phyloP scores from a whole-genome alignment of 768 basidiomycete species.

The Boletus rex-veris region DNA sequence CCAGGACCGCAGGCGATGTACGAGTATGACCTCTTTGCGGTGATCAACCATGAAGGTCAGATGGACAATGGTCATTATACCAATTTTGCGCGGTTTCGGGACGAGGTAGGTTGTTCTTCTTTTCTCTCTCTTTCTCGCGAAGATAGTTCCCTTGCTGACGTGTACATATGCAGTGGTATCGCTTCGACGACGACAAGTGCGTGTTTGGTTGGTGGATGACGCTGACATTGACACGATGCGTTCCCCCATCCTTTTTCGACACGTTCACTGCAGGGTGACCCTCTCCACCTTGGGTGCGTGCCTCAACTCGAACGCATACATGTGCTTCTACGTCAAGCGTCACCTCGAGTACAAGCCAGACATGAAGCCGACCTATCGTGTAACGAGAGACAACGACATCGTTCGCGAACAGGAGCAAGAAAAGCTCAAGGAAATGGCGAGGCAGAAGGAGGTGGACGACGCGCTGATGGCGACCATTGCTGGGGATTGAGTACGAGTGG shows the following conservation, averaged over 20 bases:
- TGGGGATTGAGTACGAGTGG: slow-evolving; percentile 11
- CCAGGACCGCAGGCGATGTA: slow-evolving; percentile 67
- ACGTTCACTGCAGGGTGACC: slow-evolving; percentile 51
- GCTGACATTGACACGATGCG: background rate
- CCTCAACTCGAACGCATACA: slow-evolving; percentile 76
- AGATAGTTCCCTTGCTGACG: background rate
- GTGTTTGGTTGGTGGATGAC: slow-evolving; percentile 17
- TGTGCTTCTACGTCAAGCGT: slow-evolving; percentile 94
- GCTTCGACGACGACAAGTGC: slow-evolving; percentile 92
- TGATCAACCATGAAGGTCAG: slow-evolving; percentile 92
- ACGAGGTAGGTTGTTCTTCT: slow-evolving; percentile 61
- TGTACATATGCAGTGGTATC: slow-evolving; percentile 66
- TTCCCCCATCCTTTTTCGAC: background rate
- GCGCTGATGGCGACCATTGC: slow-evolving; percentile 50
- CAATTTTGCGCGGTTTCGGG: slow-evolving; percentile 76
- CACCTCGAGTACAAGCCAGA: slow-evolving; percentile 80
- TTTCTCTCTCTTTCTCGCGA: background rate
- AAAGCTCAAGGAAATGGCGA: slow-evolving; percentile 49
- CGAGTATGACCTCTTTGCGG: slow-evolving; percentile 88
- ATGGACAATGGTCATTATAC: slow-evolving; percentile 96
- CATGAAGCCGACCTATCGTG: slow-evolving; percentile 63
- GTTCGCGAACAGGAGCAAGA: slow-evolving; percentile 57
- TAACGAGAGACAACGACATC: slow-evolving; percentile 62
- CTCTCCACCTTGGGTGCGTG: slow-evolving; percentile 65
- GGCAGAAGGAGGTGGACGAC: slow-evolving; percentile 62